phyloP scores from a whole-genome alignment of 176 grass and related monocot species.

The Triticum timopheevii region DNA sequence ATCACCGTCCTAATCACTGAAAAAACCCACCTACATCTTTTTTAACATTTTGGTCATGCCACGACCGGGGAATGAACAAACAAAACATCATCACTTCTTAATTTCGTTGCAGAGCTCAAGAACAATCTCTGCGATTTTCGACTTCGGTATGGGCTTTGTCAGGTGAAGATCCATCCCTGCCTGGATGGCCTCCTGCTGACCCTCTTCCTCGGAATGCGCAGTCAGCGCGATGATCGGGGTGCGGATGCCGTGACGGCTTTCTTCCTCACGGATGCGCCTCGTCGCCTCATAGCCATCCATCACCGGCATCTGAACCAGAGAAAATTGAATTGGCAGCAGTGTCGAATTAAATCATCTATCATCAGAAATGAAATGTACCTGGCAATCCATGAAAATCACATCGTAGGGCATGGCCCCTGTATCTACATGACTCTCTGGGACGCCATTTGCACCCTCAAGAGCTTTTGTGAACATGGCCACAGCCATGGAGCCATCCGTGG shows the following conservation, averaged over 20 bases:
- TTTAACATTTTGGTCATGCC: no score
- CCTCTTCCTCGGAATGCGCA: conserved; percentile 41
- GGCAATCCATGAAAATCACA: conserved; percentile 75
- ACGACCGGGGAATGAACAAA: no score
- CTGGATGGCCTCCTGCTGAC: conserved; percentile 25
- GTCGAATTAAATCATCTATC: neutral
- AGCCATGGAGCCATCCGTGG: conserved; percentile 51
- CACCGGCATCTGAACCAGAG: conserved; percentile 57
- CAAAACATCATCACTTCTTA: no score
- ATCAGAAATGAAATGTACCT: conserved; percentile 28
- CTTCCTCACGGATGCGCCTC: conserved; percentile 57
- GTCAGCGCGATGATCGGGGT: conserved; percentile 66
- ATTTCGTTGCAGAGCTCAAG: conserved; percentile 2
- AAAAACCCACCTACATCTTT: no score
- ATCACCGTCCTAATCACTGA: no score
- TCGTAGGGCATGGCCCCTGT: conserved; percentile 32
- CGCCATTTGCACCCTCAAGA: conserved; percentile 8
- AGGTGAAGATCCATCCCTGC: conserved; percentile 43
- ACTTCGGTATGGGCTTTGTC: neutral
- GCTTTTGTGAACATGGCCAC: conserved; percentile 48
- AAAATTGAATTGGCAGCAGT: neutral
- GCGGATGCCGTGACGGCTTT: conserved; percentile 40
- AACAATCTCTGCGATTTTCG: neutral
- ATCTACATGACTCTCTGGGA: no score
- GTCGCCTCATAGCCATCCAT: conserved; percentile 88